Evolutionary conservation across 169 alveolate species (phyloP).

Genomic region (Cyclospora cayetanensis): DNA sequence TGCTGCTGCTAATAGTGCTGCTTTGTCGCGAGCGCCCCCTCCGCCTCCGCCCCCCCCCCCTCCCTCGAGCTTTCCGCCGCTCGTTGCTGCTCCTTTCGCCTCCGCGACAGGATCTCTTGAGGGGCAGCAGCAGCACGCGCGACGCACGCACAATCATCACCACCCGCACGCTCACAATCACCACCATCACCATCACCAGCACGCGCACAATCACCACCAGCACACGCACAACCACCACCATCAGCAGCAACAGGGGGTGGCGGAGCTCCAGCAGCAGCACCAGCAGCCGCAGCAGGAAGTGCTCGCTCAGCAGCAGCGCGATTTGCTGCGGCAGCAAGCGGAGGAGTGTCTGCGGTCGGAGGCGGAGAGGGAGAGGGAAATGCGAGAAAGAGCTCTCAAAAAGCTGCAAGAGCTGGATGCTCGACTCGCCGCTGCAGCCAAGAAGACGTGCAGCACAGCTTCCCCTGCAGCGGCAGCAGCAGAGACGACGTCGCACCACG

Average conservation of each 20-base stretch:
- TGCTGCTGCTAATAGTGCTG: constrained; percentile 9
- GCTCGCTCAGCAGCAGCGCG: constrained; percentile 43
- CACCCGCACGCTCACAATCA: too few relatives aligned
- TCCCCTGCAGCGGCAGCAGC: constrained; percentile 15
- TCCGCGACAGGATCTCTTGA: neutral
- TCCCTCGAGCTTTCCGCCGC: neutral
- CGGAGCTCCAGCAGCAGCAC: neutral
- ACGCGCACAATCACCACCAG: too few relatives aligned
- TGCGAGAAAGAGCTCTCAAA: constrained; percentile 31
- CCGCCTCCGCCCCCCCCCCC: constrained; percentile 25
- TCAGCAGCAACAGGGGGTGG: constrained; percentile 29
- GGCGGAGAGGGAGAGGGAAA: constrained; percentile 40
- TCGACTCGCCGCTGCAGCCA: constrained; percentile 57
- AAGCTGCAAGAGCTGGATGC: constrained; percentile 68
- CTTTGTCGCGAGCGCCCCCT: constrained; percentile 17
- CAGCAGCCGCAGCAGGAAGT: constrained; percentile 23
- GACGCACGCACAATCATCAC: too few relatives aligned
- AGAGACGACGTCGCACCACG: too few relatives aligned
- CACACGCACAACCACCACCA: constrained; percentile 3
- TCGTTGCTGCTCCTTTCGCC: neutral
- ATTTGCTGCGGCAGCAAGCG: constrained; percentile 50
- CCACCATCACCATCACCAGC: too few relatives aligned
- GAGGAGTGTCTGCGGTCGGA: constrained; percentile 39
- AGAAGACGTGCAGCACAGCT: neutral
- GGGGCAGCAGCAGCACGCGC: constrained; percentile 23